Evolutionary conservation across 2,329 filamentous ascomycete species (phyloP).

Genomic region (Hymenoscyphus scutula): DNA sequence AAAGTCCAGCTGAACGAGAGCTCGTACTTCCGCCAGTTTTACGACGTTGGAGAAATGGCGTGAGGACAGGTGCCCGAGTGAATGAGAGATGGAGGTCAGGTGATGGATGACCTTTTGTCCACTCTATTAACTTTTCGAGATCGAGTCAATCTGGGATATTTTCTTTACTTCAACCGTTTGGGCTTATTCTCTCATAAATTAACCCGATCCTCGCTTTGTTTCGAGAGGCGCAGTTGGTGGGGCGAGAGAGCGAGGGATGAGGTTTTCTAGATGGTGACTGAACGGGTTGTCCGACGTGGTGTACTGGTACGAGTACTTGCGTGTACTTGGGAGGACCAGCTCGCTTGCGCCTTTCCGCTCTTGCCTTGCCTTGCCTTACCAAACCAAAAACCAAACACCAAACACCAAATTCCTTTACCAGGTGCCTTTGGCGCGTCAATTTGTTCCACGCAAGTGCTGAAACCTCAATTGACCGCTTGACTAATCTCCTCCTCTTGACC

Average conservation of each 20-base stretch:
- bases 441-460: background rate
- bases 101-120: slow-evolving; percentile 7
- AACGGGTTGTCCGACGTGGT: background rate
- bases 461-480: background rate
- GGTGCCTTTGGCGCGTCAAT: background rate
- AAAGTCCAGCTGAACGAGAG: slow-evolving; percentile 22
- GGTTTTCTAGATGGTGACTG: background rate
- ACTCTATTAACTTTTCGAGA: background rate
- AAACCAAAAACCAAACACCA: too few relatives aligned
- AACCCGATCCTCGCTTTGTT: background rate
- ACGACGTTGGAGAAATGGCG: slow-evolving; percentile 11
- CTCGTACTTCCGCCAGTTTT: slow-evolving; percentile 25
- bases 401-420: background rate
- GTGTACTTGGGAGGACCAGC: background rate
- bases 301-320: background rate
- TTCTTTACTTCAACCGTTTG: background rate
- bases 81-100: slow-evolving; percentile 6
- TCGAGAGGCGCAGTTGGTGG: background rate
- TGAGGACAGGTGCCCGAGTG: slow-evolving; percentile 3
- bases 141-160: background rate
- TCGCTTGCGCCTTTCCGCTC: slow-evolving; percentile 5
- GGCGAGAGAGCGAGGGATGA: background rate
- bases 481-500: background rate
- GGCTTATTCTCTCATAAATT: background rate
- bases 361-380: too few relatives aligned